Conservation (phyloP, 495 filamentous ascomycete genomes). For the Penicillium paxilli region DNA sequence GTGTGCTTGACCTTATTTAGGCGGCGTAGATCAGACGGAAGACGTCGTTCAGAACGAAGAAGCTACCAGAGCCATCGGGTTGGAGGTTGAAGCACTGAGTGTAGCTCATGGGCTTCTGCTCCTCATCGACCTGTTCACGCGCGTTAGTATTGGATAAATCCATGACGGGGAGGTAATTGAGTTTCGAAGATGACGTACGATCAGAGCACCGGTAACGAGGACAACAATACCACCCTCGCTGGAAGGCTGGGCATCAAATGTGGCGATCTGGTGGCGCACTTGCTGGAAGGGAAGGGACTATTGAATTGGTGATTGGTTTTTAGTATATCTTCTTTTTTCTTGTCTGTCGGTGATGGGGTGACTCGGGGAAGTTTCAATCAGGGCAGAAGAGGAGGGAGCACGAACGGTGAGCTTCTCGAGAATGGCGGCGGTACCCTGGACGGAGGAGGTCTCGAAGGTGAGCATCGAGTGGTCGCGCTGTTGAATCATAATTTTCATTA, state of each 20-base stretch:
- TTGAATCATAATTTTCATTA: constrained; percentile 5
- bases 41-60: constrained; percentile 88
- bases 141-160: neutral
- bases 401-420: constrained; percentile 75
- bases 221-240: constrained; percentile 70
- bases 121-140: constrained; percentile 70
- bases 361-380: neutral
- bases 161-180: neutral
- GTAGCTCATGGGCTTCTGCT: constrained; percentile 78
- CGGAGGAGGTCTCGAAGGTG: constrained; percentile 75
- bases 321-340: constrained; percentile 8
- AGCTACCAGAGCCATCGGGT: constrained; percentile 66
- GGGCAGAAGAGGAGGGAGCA: neutral
- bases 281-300: constrained; percentile 78
- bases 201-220: constrained; percentile 77
- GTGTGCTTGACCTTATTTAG: constrained; percentile 5
- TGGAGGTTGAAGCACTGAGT: constrained; percentile 81
- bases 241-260: constrained; percentile 75
- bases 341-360: neutral
- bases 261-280: constrained; percentile 67
- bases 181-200: constrained; percentile 53
- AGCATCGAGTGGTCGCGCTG: constrained; percentile 87
- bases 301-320: neutral
- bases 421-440: constrained; percentile 62
- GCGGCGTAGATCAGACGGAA: constrained; percentile 75